These are phyloP conservation scores for Geotrichum siamense DNA, from an alignment of 1,139 yeast species.

Conservation along the genomic window DNA sequence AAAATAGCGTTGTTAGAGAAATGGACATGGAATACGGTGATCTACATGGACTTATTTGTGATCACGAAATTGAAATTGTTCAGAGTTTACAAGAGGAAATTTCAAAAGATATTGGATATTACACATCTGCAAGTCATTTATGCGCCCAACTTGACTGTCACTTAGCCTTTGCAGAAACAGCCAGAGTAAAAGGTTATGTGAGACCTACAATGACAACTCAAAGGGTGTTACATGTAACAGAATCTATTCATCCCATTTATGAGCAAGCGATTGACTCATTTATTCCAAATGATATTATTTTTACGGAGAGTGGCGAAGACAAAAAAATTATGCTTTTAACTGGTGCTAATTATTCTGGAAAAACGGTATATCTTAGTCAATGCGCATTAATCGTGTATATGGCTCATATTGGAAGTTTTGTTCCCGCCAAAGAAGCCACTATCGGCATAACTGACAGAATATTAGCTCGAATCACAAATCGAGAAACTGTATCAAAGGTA, in stretches of 20 bases:
- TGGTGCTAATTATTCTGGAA: slow-evolving; percentile 50
- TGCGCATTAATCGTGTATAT: slow-evolving; percentile 41
- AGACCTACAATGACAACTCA: slow-evolving; percentile 37
- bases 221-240: slow-evolving; percentile 25
- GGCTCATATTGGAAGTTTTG: slow-evolving; percentile 46
- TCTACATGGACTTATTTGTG: slow-evolving; percentile 35
- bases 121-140: slow-evolving; percentile 24
- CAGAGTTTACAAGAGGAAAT: slow-evolving; percentile 34
- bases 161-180: slow-evolving; percentile 36
- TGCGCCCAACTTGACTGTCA: slow-evolving; percentile 38
- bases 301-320: slow-evolving; percentile 23
- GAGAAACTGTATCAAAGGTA: slow-evolving; percentile 39
- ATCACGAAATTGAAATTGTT: slow-evolving; percentile 40
- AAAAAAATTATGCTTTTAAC: slow-evolving; percentile 36
- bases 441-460: slow-evolving; percentile 42
- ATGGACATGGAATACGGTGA: slow-evolving; percentile 41
- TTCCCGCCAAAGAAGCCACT: slow-evolving; percentile 42
- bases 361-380: slow-evolving; percentile 43
- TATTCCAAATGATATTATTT: slow-evolving; percentile 36
- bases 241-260: slow-evolving; percentile 40
- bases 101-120: slow-evolving; percentile 19
- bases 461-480: slow-evolving; percentile 39
- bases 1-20: slow-evolving; percentile 30
- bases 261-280: slow-evolving; percentile 36
- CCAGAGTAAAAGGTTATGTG: slow-evolving; percentile 32